These are phyloP conservation scores for Neurospora sp. DNA, from an alignment of 495 filamentous ascomycete species.

Conservation along the genomic window DNA sequence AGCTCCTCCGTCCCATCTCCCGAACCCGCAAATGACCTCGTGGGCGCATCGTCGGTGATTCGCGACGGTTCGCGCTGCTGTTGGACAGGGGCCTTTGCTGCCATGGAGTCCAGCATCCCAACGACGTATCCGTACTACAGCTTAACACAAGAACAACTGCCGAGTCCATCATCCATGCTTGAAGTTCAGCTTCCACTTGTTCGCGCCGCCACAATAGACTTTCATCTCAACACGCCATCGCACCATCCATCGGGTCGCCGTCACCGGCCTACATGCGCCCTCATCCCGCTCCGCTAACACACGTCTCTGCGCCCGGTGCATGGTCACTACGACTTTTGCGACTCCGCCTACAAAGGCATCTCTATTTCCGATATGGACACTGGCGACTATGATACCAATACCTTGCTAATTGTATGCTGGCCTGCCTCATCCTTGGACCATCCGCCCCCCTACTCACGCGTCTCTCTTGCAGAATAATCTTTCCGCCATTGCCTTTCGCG, in stretches of 20 bases:
- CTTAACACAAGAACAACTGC: not conserved
- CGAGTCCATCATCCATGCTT: not conserved
- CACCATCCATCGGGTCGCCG: not conserved
- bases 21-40: conserved; percentile 6
- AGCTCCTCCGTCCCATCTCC: not conserved
- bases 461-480: conserved; percentile 33
- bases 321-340: conserved; percentile 8
- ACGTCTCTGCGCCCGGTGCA: conserved; percentile 13
- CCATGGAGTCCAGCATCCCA: conserved; percentile 21
- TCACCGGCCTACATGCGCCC: conserved; percentile 10
- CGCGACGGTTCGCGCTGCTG: conserved; percentile 1
- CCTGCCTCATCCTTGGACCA: not conserved
- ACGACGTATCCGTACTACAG: conserved; percentile 9
- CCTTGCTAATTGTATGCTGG: conserved; percentile 36
- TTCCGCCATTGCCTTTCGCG: conserved; percentile 32
- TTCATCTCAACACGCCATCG: not conserved
- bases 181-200: not conserved
- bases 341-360: conserved; percentile 9
- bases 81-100: conserved; percentile 8
- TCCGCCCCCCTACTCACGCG: conserved; percentile 7
- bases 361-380: conserved; percentile 38
- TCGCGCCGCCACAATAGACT: not conserved
- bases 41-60: conserved; percentile 8
- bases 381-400: conserved; percentile 44
- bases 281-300: conserved; percentile 1